Base-by-base conservation (phyloP, 75 land plant genomes). In the Adiantum capillusveneris region DNA sequence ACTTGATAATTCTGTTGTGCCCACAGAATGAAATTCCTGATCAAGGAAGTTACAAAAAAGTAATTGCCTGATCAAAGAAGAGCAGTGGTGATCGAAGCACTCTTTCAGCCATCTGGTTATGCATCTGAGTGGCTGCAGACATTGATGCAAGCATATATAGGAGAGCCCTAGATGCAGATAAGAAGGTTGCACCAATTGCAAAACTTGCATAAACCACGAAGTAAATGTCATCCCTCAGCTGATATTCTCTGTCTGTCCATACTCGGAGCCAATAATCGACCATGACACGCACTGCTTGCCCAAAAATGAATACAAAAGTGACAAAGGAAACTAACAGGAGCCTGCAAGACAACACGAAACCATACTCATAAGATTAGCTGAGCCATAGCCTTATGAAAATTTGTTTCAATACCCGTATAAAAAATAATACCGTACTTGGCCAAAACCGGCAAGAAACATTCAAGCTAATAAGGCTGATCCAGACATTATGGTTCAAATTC, bases 251-350 rank as follows among this genome's bases (percentile, higher is more conserved):
- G 34, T 64, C 61, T 6, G 65, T 57, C 74, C 74, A 71, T 19
- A 64, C 49, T 19, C 74, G 64, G 12, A 71, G 44, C 74, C 74
- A 71, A 25, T 71, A 71, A 63, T 71, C 74, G 39, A 63, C 58
- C 72, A 63, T 69, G 1, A 69, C 65, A 27, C 65, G 65, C 50
- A 69, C 58, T 56, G 72, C 66, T 69, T 69, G 72, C 22, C 24
- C 57, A 11, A 55, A 16, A 14, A 54, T 44, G 29, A 69, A 26
- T 3, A 63, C 39, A 19, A 69, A 69, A n/a, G 62, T 27, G 54
- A 69, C 52, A 1, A 49, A 46, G 7, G 49, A 18, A 43, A 69
- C 37, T 49, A 63, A 62, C 6, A 56, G 0, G 21, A 68, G 42
- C 48, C 70, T 68, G 70, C 44, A 68, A 34, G 37, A 34, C n/a